Evolutionary conservation across 306 rosid species (phyloP).

Genomic region (Lathyrus oleraceus): DNA sequence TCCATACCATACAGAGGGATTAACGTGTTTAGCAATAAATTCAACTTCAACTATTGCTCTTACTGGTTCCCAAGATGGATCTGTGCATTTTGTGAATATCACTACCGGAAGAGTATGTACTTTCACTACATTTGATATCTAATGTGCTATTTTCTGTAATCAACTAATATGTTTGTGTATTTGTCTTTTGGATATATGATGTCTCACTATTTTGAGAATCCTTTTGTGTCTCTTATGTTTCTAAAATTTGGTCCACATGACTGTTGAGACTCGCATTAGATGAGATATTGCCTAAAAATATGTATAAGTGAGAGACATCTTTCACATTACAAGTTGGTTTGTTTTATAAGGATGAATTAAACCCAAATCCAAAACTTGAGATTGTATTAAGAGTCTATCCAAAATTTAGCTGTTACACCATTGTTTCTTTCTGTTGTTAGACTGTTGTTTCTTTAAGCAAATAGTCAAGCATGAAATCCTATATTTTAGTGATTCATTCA

Average conservation of each 20-base stretch:
- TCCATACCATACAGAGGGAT: slow-evolving; percentile 73
- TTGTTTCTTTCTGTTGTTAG: too few species aligned
- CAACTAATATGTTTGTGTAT: slow-evolving; percentile 18
- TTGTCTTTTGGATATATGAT: slow-evolving; percentile 6
- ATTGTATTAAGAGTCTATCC: too few species aligned
- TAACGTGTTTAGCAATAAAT: slow-evolving; percentile 82
- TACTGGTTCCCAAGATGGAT: slow-evolving; percentile 85
- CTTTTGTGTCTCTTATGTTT: slow-evolving; percentile 18
- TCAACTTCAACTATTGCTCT: slow-evolving; percentile 71
- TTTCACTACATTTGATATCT: slow-evolving; percentile 30
- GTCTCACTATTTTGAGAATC: slow-evolving; percentile 23
- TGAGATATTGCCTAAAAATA: too few species aligned
- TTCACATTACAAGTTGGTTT: too few species aligned
- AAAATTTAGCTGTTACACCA: too few species aligned
- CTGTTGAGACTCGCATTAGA: neutral
- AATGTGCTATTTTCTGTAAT: slow-evolving; percentile 14
- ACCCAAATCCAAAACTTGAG: too few species aligned
- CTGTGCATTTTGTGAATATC: slow-evolving; percentile 74
- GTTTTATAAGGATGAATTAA: too few species aligned
- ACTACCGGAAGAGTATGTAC: slow-evolving; percentile 70
- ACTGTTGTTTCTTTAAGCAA: too few species aligned
- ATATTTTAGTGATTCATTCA: too few species aligned
- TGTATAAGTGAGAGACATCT: too few species aligned
- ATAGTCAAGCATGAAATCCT: too few species aligned
- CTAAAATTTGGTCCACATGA: neutral